Conservation (phyloP, 768 basidiomycete genomes). For the Suillus hirtellus region DNA sequence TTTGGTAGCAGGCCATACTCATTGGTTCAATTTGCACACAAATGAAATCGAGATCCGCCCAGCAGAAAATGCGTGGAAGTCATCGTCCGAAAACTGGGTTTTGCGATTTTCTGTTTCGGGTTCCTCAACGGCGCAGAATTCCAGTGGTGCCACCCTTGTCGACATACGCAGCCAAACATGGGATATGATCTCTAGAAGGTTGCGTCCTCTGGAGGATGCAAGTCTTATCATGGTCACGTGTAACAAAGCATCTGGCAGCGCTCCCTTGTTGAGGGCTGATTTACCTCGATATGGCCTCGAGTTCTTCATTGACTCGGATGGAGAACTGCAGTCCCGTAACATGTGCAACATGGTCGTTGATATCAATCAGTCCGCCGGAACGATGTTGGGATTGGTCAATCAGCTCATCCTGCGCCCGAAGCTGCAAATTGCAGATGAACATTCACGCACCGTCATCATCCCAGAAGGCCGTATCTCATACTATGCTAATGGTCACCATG, state of each 20-base stretch:
- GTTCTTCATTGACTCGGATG: slow-evolving; percentile 37
- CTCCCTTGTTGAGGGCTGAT: slow-evolving; percentile 25
- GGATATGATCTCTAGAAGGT: slow-evolving; percentile 26
- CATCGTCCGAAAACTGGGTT: slow-evolving; percentile 29
- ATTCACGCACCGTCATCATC: slow-evolving; percentile 36
- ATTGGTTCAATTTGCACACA: slow-evolving; percentile 33
- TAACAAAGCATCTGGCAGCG: background rate
- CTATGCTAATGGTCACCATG: slow-evolving; percentile 16
- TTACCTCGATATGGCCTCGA: slow-evolving; percentile 44
- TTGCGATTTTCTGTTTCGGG: slow-evolving; percentile 17
- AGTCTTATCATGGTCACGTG: slow-evolving; percentile 25
- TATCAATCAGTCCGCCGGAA: slow-evolving; percentile 39
- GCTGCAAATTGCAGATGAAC: background rate
- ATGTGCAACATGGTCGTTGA: slow-evolving; percentile 46
- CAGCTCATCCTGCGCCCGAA: slow-evolving; percentile 41
- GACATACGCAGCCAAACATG: slow-evolving; percentile 30
- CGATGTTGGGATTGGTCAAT: slow-evolving; percentile 44
- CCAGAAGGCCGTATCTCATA: slow-evolving; percentile 35
- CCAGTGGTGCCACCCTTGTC: slow-evolving; percentile 19
- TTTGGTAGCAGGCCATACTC: slow-evolving; percentile 24
- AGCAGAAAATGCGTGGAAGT: slow-evolving; percentile 25
- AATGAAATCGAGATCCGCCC: slow-evolving; percentile 30
- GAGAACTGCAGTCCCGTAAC: slow-evolving; percentile 40
- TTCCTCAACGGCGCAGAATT: slow-evolving; percentile 13
- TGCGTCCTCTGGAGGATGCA: slow-evolving; percentile 26